These are phyloP conservation scores for Xerocomellus dryophilus DNA, from an alignment of 768 basidiomycete genomes.

Conservation along the genomic window DNA sequence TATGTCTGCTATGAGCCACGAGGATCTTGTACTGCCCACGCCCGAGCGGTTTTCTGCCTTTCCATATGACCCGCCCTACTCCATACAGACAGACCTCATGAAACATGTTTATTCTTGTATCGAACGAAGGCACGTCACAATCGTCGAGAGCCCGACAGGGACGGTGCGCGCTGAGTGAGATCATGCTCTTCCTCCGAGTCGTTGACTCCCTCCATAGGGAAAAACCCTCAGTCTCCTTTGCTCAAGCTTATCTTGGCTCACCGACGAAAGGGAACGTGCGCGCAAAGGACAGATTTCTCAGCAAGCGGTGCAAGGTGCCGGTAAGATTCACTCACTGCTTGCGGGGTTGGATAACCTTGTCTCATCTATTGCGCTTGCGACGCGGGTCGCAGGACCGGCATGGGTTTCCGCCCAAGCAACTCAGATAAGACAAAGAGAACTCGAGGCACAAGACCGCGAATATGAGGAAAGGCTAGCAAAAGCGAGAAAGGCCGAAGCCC, in stretches of 20 bases:
- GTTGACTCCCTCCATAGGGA: conserved; percentile 48
- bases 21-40: conserved; percentile 45
- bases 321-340: conserved; percentile 13
- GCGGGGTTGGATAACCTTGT: conserved; percentile 20
- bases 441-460: conserved; percentile 65
- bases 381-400: conserved; percentile 49
- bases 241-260: conserved; percentile 70
- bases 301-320: conserved; percentile 22
- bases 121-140: conserved; percentile 69
- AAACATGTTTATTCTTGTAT: conserved; percentile 78
- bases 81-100: conserved; percentile 87
- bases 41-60: conserved; percentile 74
- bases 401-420: conserved; percentile 78
- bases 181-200: not conserved
- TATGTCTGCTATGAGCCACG: conserved; percentile 10
- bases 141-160: conserved; percentile 88
- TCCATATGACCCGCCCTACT: conserved; percentile 79
- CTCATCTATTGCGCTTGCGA: conserved; percentile 5
- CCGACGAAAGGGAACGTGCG: conserved; percentile 66
- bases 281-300: conserved; percentile 59
- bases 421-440: conserved; percentile 57
- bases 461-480: conserved; percentile 56
- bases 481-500: conserved; percentile 63
- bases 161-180: conserved; percentile 50
- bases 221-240: conserved; percentile 84